Evolutionary conservation across 2,329 filamentous ascomycete genomes (phyloP).

Genomic region (Magnaporthiopsis incrustans): DNA sequence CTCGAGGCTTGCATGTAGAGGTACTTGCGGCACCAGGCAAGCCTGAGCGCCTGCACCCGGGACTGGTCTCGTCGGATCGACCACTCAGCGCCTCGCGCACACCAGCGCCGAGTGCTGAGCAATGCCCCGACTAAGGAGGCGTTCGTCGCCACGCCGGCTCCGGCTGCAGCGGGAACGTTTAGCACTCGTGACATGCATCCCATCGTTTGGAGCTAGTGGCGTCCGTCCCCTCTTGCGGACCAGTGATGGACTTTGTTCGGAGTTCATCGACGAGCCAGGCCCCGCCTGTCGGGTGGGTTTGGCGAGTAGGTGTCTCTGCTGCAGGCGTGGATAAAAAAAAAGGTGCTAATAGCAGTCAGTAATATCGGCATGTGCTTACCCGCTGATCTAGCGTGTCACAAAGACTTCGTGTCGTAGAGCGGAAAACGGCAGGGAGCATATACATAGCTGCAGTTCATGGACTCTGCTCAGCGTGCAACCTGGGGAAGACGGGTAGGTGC

Average conservation of each 20-base stretch:
- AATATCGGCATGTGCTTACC: neutral
- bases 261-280: neutral
- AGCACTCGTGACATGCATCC: neutral
- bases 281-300: neutral
- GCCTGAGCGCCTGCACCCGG: neutral
- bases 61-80: neutral
- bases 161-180: neutral
- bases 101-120: too few relatives aligned
- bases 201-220: neutral
- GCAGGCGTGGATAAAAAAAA: neutral
- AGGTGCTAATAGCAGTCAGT: neutral
- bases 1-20: neutral
- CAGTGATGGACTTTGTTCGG: neutral
- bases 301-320: neutral
- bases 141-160: neutral
- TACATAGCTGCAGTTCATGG: neutral
- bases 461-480: neutral
- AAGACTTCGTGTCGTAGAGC: neutral
- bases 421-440: neutral
- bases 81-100: neutral
- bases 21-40: neutral
- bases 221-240: neutral
- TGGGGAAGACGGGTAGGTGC: neutral
- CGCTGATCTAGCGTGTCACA: too few relatives aligned
- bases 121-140: neutral